phyloP scores from a whole-genome alignment of 1,284 basidiomycete species.

The Amylostereum areolatum region DNA sequence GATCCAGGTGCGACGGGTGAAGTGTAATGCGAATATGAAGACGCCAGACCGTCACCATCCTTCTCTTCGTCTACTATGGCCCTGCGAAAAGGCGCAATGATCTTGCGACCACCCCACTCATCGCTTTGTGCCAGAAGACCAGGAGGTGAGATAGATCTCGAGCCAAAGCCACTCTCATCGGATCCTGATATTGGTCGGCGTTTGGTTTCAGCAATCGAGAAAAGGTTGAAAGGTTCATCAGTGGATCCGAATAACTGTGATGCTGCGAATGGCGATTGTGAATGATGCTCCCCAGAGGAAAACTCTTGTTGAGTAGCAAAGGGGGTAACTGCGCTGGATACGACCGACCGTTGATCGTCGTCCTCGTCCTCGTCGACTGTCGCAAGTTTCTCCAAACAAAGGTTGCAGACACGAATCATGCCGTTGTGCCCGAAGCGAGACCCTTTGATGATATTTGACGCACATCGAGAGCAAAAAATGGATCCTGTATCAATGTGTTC shows the following conservation, averaged over 20 bases:
- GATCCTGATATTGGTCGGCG: conserved; percentile 41
- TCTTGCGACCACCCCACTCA: conserved; percentile 48
- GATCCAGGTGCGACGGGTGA: conserved; percentile 38
- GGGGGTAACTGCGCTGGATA: conserved; percentile 56
- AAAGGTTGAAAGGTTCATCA: conserved; percentile 71
- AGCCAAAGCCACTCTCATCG: conserved; percentile 45
- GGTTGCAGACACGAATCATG: conserved; percentile 89
- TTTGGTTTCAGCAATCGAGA: conserved; percentile 72
- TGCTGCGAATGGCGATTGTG: conserved; percentile 84
- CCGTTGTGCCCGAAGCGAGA: conserved; percentile 91
- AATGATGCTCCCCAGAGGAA: conserved; percentile 47
- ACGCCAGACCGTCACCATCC: conserved; percentile 39
- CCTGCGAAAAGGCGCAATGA: conserved; percentile 78
- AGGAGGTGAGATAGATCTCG: conserved; percentile 49
- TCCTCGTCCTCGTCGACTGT: conserved; percentile 77
- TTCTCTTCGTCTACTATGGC: conserved; percentile 75
- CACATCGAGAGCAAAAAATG: conserved; percentile 90
- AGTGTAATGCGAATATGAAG: conserved; percentile 35
- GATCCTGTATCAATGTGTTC: conserved; percentile 48
- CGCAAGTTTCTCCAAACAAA: conserved; percentile 88
- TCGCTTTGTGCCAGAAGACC: conserved; percentile 29
- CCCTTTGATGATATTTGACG: conserved; percentile 96
- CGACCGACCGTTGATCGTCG: conserved; percentile 71
- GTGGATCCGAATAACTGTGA: conserved; percentile 76
- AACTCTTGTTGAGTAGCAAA: conserved; percentile 50